phyloP scores from a whole-genome alignment of 352 stramenopile species.

The Globisporangium acanthophoron region DNA sequence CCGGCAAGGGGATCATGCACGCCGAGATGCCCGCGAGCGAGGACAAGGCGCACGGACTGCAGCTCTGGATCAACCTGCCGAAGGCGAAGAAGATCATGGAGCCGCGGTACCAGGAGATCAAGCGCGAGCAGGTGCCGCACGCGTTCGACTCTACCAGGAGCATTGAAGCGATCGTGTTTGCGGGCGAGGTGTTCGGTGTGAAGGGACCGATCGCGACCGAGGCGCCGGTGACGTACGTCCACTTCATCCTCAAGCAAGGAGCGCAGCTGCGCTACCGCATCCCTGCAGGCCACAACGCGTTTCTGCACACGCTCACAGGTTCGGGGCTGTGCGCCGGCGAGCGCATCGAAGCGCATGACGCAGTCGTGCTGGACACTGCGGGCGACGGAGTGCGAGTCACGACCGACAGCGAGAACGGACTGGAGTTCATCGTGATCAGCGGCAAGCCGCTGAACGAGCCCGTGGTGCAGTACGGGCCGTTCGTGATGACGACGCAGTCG shows the following conservation, averaged over 20 bases:
- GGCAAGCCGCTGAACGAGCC: slow-evolving; percentile 54
- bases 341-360: slow-evolving; percentile 2
- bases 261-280: slow-evolving; percentile 15
- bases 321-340: slow-evolving; percentile 4
- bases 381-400: slow-evolving; percentile 18
- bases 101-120: slow-evolving; percentile 25
- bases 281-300: slow-evolving; percentile 16
- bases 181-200: slow-evolving; percentile 19
- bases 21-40: slow-evolving; percentile 21
- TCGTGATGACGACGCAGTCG: slow-evolving; percentile 61
- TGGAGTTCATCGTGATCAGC: slow-evolving; percentile 52
- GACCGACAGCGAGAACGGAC: slow-evolving; percentile 12
- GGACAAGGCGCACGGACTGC: slow-evolving; percentile 14
- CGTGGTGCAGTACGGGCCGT: slow-evolving; percentile 60
- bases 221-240: slow-evolving; percentile 22
- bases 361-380: slow-evolving; percentile 16
- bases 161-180: slow-evolving; percentile 23
- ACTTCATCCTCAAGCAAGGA: slow-evolving; percentile 17
- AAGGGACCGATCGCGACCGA: slow-evolving; percentile 21
- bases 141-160: slow-evolving; percentile 7
- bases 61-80: slow-evolving; percentile 29
- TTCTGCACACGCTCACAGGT: slow-evolving; percentile 17
- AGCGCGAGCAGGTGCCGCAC: slow-evolving; percentile 13
- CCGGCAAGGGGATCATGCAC: slow-evolving; percentile 19
- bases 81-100: slow-evolving; percentile 20